Conservation (phyloP, 441 rosid species). For the Gossypium trilobum region DNA sequence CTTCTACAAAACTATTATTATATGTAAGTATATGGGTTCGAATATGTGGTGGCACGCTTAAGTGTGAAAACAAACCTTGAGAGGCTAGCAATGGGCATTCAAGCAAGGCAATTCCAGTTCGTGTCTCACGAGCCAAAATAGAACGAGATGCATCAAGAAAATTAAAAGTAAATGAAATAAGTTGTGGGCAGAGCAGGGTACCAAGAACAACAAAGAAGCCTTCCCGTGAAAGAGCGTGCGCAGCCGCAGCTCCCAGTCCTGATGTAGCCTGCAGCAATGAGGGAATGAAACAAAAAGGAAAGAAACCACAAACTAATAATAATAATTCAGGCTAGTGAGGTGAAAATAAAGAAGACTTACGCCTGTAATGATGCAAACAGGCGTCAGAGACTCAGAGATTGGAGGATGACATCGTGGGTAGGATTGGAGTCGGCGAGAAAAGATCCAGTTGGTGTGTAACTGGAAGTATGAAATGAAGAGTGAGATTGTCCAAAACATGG, state of each 20-base stretch:
- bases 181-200: conserved; percentile 15
- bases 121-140: background rate
- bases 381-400: conserved; percentile 19
- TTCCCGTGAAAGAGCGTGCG: conserved; percentile 57
- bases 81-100: no score
- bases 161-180: background rate
- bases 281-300: background rate
- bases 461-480: conserved; percentile 46
- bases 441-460: conserved; percentile 32
- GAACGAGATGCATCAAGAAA: background rate
- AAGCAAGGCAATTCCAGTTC: no score
- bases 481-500: conserved; percentile 45
- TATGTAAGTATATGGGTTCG: no score
- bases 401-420: conserved; percentile 29
- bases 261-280: conserved; percentile 59
- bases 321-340: background rate
- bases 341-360: conserved; percentile 33
- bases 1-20: no score
- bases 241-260: conserved; percentile 76
- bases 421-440: conserved; percentile 19
- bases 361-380: conserved; percentile 73
- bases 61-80: no score
- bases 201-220: conserved; percentile 73
- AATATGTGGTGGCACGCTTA: no score
- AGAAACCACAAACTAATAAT: background rate